These are phyloP conservation scores for Talaromyces rugulosus DNA, from an alignment of 2,329 filamentous ascomycete genomes.

Conservation along the genomic window DNA sequence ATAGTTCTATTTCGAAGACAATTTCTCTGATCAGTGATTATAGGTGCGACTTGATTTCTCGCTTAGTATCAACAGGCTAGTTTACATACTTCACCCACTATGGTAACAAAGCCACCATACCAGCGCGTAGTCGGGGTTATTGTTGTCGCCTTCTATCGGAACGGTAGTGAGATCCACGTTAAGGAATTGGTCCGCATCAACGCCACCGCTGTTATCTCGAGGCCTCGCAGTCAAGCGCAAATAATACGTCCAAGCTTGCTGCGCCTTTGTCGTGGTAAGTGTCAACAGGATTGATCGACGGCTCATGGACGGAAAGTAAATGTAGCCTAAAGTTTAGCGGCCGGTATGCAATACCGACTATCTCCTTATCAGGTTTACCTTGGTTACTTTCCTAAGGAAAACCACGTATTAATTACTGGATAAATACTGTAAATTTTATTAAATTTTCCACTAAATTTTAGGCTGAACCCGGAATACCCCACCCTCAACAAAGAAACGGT, in stretches of 20 bases:
- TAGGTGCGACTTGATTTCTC: neutral
- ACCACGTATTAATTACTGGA: too few species aligned
- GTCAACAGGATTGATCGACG: neutral
- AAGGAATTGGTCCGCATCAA: neutral
- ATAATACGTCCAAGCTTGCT: constrained; percentile 1
- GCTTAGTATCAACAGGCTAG: too few species aligned
- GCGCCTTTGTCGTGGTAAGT: neutral
- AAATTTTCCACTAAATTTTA: too few species aligned
- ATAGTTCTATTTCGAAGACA: neutral
- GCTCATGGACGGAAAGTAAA: neutral
- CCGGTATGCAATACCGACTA: too few species aligned
- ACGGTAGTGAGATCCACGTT: neutral
- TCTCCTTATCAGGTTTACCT: too few species aligned
- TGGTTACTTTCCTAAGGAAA: too few species aligned
- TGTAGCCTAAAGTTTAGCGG: neutral
- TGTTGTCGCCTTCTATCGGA: neutral
- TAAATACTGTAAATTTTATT: too few species aligned
- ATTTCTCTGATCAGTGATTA: neutral
- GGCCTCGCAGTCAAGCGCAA: neutral
- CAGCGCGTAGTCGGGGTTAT: neutral
- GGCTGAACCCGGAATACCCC: too few species aligned
- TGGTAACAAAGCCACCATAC: neutral
- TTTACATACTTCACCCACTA: too few species aligned
- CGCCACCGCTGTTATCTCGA: neutral
- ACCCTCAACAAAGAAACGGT: too few species aligned